Evolutionary conservation across 164 flowering plant species (phyloP).

Genomic region (Echeveria elegans): DNA sequence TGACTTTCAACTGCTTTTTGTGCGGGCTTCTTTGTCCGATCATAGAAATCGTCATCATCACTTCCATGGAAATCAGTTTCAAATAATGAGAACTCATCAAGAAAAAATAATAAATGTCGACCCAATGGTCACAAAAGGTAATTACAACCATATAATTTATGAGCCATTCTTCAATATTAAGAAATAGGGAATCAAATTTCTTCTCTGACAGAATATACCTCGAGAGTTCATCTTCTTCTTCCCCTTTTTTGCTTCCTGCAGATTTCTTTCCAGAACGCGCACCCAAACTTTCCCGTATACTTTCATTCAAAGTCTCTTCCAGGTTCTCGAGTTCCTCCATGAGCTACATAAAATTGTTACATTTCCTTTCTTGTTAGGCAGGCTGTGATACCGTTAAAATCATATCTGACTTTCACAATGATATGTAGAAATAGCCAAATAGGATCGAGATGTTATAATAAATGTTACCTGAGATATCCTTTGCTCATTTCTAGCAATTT

Average conservation of each 20-base stretch:
- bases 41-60: slow-evolving; percentile 98
- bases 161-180: slow-evolving; percentile 41
- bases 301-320: slow-evolving; percentile 96
- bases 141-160: background rate
- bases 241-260: slow-evolving; percentile 41
- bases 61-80: slow-evolving; percentile 19
- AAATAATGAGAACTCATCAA: slow-evolving; percentile 2
- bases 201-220: background rate
- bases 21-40: slow-evolving; percentile 63
- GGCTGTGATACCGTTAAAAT: background rate
- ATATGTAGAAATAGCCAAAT: background rate
- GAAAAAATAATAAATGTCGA: background rate
- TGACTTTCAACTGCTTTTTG: slow-evolving; percentile 39
- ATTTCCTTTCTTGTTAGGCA: background rate
- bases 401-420: background rate
- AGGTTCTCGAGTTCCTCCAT: slow-evolving; percentile 92
- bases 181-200: background rate
- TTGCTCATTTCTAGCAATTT: slow-evolving; percentile 96
- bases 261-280: slow-evolving; percentile 52
- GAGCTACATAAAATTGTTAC: slow-evolving; percentile 28
- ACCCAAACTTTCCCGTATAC: slow-evolving; percentile 88
- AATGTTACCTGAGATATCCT: slow-evolving; percentile 72
- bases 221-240: slow-evolving; percentile 41
- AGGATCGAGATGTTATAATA: background rate
- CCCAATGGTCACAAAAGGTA: background rate